Percentiles rank a stretch among this genome's conserved stretches.
These are phyloP conservation scores for Danielia oregonensis DNA, from an alignment of 805 yeast species.

Conservation along the genomic window DNA sequence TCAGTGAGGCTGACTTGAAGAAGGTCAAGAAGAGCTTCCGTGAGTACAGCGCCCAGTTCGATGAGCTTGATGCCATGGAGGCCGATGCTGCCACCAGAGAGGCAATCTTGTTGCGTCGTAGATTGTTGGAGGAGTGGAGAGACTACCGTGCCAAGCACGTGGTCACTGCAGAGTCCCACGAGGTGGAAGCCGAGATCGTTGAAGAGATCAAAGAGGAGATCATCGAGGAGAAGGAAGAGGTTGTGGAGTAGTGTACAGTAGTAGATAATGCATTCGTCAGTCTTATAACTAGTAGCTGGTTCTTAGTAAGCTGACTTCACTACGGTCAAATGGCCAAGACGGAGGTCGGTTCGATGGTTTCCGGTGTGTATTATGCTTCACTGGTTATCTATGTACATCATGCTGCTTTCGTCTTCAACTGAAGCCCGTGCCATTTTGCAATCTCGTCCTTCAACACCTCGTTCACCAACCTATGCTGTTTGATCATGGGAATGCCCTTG, in stretches of 20 bases:
- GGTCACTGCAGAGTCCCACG: slow-evolving; percentile 42
- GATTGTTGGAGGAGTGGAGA: slow-evolving; percentile 80
- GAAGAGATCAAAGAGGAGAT: slow-evolving; percentile 46
- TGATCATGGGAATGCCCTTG: slow-evolving; percentile 77
- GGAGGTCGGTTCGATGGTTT: too few relatives aligned
- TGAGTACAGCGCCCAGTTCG: slow-evolving; percentile 89
- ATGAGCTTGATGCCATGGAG: slow-evolving; percentile 93
- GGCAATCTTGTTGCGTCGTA: slow-evolving; percentile 78
- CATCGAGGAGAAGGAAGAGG: slow-evolving; percentile 67
- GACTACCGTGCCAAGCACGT: slow-evolving; percentile 58
- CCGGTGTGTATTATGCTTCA: too few relatives aligned
- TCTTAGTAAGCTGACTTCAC: too few relatives aligned
- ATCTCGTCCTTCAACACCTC: slow-evolving; percentile 79
- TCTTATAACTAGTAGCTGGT: too few relatives aligned
- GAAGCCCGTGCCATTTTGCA: slow-evolving; percentile 91
- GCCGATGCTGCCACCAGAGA: slow-evolving; percentile 90
- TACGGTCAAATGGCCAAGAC: too few relatives aligned
- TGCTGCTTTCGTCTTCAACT: slow-evolving; percentile 65
- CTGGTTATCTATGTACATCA: slow-evolving; percentile 6
- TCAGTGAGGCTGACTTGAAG: slow-evolving; percentile 78
- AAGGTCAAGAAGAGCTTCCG: slow-evolving; percentile 85
- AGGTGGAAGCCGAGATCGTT: slow-evolving; percentile 49
- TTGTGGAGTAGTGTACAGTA: slow-evolving; percentile 53
- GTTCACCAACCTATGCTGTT: slow-evolving; percentile 91
- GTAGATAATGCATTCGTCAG: too few relatives aligned